Conservation (phyloP, 768 basidiomycete species). For the Cystoderma amianthinum region DNA sequence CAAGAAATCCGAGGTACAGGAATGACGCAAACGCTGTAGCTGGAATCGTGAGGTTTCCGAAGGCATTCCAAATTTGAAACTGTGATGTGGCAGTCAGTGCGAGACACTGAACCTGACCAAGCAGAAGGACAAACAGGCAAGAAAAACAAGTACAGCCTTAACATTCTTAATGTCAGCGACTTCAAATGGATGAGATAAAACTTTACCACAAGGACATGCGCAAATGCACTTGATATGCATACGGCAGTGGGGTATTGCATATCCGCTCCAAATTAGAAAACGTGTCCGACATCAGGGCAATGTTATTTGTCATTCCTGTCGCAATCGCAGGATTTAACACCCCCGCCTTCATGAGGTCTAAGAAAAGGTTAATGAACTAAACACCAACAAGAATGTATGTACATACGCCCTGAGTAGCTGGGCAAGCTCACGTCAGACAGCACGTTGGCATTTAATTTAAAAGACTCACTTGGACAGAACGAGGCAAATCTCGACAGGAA, state of each 20-base stretch:
- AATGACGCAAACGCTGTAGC: constrained; percentile 58
- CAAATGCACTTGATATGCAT: constrained; percentile 64
- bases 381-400: not conserved
- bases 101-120: constrained; percentile 13
- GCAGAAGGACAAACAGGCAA: constrained; percentile 30
- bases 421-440: constrained; percentile 1
- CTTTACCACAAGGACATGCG: constrained; percentile 59
- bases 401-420: constrained; percentile 38
- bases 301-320: constrained; percentile 35
- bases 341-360: constrained; percentile 35
- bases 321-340: constrained; percentile 46
- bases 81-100: constrained; percentile 8
- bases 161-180: too few species aligned
- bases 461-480: constrained; percentile 38
- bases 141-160: constrained; percentile 25
- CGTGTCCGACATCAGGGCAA: constrained; percentile 47
- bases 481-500: constrained; percentile 54
- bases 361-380: not conserved
- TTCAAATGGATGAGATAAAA: constrained; percentile 40
- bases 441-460: not conserved
- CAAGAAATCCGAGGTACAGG: constrained; percentile 59
- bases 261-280: constrained; percentile 57
- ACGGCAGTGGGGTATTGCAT: constrained; percentile 58
- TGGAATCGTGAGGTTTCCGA: constrained; percentile 46
- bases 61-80: constrained; percentile 43